Evolutionary conservation across 73 alveolate species (phyloP).

Genomic region (Breviolum minutum): DNA sequence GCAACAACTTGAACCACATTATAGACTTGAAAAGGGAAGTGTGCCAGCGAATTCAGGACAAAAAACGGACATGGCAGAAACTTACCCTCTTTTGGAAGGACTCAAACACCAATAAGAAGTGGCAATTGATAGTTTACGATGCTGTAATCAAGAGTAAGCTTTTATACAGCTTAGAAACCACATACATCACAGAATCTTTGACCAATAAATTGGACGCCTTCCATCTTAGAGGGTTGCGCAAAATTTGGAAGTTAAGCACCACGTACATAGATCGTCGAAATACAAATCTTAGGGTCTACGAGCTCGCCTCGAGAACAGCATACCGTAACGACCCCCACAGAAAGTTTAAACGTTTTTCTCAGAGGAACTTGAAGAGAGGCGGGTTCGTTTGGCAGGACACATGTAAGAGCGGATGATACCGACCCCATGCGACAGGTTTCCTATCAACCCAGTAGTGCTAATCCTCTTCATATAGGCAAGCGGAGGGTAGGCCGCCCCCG

Average conservation of each 20-base stretch:
- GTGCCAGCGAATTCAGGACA: not conserved
- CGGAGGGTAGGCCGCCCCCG: constrained; percentile 50
- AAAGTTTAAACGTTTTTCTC: not conserved
- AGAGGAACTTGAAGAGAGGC: constrained; percentile 9
- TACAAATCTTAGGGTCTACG: not conserved
- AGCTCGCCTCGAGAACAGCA: not conserved
- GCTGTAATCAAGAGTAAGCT: not conserved
- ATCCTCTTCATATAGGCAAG: not conserved
- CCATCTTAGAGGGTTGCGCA: constrained; percentile 8
- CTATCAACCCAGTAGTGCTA: not conserved
- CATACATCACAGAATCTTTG: not conserved
- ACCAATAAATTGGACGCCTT: not conserved
- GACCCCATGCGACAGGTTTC: constrained; percentile 39
- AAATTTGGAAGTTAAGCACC: not conserved
- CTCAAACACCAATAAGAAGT: no score
- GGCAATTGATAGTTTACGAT: not conserved
- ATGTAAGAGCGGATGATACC: not conserved
- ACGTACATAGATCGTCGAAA: not conserved
- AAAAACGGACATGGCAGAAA: not conserved
- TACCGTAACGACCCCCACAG: not conserved
- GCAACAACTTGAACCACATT: not conserved
- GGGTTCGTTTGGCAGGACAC: constrained; percentile 31
- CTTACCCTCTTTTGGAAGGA: constrained; percentile 1
- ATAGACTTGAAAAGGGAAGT: not conserved
- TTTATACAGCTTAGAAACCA: not conserved